Conservation (phyloP, 2,329 filamentous ascomycete species). For the Lasiodiplodia gonubiensis region DNA sequence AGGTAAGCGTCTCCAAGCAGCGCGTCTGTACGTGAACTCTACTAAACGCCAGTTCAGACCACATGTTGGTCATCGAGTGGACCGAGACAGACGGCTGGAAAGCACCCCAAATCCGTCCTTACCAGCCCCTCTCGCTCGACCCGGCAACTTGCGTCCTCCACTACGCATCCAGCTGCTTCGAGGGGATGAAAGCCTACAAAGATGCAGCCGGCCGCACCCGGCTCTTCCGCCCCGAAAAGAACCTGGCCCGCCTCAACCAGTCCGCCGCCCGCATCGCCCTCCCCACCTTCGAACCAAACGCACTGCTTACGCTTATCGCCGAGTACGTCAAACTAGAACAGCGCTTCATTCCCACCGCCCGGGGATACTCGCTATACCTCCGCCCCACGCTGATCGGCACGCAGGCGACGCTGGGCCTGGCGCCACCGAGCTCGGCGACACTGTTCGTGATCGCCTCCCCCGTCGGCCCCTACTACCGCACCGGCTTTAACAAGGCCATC, state of each 20-base stretch:
- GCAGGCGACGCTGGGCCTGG: slow-evolving; percentile 89
- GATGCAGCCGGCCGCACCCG: slow-evolving; percentile 78
- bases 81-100: slow-evolving; percentile 83
- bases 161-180: slow-evolving; percentile 97
- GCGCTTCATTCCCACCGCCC: slow-evolving; percentile 81
- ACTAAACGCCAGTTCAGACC: too few species aligned
- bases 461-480: slow-evolving; percentile 97
- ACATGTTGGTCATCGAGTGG: slow-evolving; percentile 97
- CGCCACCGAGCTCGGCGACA: slow-evolving; percentile 85
- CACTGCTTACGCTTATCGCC: slow-evolving; percentile 80
- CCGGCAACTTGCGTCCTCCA: slow-evolving; percentile 97
- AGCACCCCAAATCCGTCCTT: slow-evolving; percentile 81
- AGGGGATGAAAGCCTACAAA: slow-evolving; percentile 99
- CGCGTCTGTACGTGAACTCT: slow-evolving; percentile 13
- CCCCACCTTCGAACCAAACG: slow-evolving; percentile 78
- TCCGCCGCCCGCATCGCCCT: slow-evolving; percentile 90
- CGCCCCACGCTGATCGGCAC: slow-evolving; percentile 97
- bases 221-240: slow-evolving; percentile 92
- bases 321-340: slow-evolving; percentile 80
- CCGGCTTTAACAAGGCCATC: slow-evolving; percentile 96
- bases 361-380: slow-evolving; percentile 93
- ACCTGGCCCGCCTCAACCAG: slow-evolving; percentile 94
- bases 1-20: slow-evolving; percentile 57
- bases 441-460: slow-evolving; percentile 95
- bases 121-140: slow-evolving; percentile 96